Evolutionary conservation across 176 grass and related monocot species (phyloP).

Genomic region (Dactylis glomerata): DNA sequence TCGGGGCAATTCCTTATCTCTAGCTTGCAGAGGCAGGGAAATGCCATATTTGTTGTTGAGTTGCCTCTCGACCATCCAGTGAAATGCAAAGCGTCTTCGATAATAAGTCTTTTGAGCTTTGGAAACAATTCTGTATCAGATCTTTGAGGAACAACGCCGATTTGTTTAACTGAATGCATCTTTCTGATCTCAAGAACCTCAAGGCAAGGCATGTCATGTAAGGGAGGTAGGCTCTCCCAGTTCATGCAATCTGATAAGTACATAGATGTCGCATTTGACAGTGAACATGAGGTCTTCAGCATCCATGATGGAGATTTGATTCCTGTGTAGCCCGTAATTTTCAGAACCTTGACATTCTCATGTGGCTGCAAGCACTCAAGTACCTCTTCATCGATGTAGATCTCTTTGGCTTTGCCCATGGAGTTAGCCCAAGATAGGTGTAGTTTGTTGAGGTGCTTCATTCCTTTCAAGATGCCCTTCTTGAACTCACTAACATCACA

Average conservation of each 20-base stretch:
- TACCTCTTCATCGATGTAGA: slow-evolving; percentile 15
- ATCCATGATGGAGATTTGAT: slow-evolving; percentile 27
- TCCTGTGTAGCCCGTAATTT: slow-evolving; percentile 21
- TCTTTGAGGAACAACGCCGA: slow-evolving; percentile 2
- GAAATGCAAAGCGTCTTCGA: slow-evolving; percentile 16
- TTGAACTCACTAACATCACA: neutral
- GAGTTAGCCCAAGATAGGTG: slow-evolving; percentile 31
- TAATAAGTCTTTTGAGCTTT: slow-evolving; percentile 35
- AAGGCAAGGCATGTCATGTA: slow-evolving; percentile 22
- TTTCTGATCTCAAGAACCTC: slow-evolving; percentile 40
- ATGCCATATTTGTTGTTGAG: neutral
- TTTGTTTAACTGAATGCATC: slow-evolving; percentile 28
- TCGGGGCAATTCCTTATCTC: slow-evolving; percentile 42
- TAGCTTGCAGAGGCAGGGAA: slow-evolving; percentile 35
- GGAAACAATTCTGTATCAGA: slow-evolving; percentile 26
- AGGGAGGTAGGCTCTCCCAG: slow-evolving; percentile 27
- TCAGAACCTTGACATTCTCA: slow-evolving; percentile 10
- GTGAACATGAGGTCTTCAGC: neutral
- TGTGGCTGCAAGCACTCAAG: slow-evolving; percentile 41
- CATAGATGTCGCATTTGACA: slow-evolving; percentile 17
- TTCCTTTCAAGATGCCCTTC: slow-evolving; percentile 34
- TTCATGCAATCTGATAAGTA: slow-evolving; percentile 28
- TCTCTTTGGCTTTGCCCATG: neutral
- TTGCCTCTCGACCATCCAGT: slow-evolving; percentile 34
- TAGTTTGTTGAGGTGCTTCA: slow-evolving; percentile 23